Base-by-base conservation (phyloP, 768 basidiomycete genomes). In the Termitomyces sp. region DNA sequence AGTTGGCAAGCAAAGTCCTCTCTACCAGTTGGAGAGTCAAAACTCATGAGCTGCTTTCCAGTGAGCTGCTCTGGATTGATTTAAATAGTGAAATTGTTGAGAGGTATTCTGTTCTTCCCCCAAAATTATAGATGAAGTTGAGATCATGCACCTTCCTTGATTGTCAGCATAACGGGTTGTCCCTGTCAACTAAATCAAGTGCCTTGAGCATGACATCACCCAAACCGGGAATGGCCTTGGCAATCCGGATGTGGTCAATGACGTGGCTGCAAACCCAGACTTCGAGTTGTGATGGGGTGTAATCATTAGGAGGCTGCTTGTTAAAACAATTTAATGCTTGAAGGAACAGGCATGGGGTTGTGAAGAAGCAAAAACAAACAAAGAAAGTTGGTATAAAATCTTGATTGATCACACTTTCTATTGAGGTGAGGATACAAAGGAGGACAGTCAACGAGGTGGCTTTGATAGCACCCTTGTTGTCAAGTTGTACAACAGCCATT, bases 321-420 rank as follows among this genome's bases (percentile, higher is more conserved):
- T 80, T 67, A 66, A 81, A 91, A 39, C 87, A 79, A 5, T 64
- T 64, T 23, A 74, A 61, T 23, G 61, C 65, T 6, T 60, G 66
- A 32, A 83, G 69, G 11, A 85, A 70, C 7, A 76, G 72, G 15
- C 41, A 23, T 0, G 89, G 78, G 0, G 75, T 74, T 13, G 80
- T 77, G 72, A 88, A 90, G 56, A 83, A 77, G 25, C 88, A 82
- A 69, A 90, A 91, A 49, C 79, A 83, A n/a, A 83, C 68, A 69
- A 89, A 85, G 70, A 91, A 88, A 2, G 80, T 67, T 56, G 78
- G 66, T 56, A 70, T 62, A 68, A 88, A 65, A 36, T 78, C 66
- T 50, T 68, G 64, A 53, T 84, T 77, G 23, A 57, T 53, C 16
- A 74, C 58, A 9, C 63, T 63, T 38, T 75, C 70, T 38, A 72